Evolutionary conservation across 257 asterid genomes (phyloP).

Genomic region (Dorcoceras hygrometricum): DNA sequence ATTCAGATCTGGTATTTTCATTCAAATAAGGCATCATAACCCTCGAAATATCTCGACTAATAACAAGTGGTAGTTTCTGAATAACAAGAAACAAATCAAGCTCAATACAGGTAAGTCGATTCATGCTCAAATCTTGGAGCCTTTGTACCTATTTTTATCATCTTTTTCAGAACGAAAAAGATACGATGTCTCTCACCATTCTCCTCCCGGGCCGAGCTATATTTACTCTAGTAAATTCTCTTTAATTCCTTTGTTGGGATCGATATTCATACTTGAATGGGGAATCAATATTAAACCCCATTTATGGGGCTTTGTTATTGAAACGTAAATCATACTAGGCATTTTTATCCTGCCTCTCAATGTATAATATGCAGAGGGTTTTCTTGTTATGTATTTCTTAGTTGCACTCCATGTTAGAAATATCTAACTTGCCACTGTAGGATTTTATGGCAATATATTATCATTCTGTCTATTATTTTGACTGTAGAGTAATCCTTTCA

Average conservation of each 20-base stretch:
- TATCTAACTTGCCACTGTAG: too few species aligned
- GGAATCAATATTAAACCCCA: conserved; percentile 38
- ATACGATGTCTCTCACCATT: conserved; percentile 29
- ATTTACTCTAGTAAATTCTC: conserved; percentile 24
- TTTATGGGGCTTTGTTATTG: conserved; percentile 48
- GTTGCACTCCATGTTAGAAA: neutral
- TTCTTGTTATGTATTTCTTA: conserved; percentile 35
- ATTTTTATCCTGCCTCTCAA: conserved; percentile 35
- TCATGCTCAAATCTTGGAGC: conserved; percentile 41
- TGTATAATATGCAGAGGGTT: conserved; percentile 42
- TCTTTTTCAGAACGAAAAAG: conserved; percentile 46
- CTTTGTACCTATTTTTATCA: conserved; percentile 42
- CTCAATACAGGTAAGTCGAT: conserved; percentile 25
- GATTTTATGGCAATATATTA: neutral
- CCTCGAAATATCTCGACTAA: conserved; percentile 27
- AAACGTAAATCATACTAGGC: conserved; percentile 37
- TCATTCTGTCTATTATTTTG: too few species aligned
- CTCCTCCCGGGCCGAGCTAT: conserved; percentile 41
- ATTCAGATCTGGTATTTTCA: conserved; percentile 19
- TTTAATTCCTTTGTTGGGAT: conserved; percentile 26
- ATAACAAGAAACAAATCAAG: conserved; percentile 29
- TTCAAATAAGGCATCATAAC: conserved; percentile 43
- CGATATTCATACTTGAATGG: conserved; percentile 36
- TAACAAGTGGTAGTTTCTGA: conserved; percentile 32
- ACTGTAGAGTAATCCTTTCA: neutral